phyloP scores from a whole-genome alignment of 192 early-diverging fungal species.

The Coemansia aciculifera region DNA sequence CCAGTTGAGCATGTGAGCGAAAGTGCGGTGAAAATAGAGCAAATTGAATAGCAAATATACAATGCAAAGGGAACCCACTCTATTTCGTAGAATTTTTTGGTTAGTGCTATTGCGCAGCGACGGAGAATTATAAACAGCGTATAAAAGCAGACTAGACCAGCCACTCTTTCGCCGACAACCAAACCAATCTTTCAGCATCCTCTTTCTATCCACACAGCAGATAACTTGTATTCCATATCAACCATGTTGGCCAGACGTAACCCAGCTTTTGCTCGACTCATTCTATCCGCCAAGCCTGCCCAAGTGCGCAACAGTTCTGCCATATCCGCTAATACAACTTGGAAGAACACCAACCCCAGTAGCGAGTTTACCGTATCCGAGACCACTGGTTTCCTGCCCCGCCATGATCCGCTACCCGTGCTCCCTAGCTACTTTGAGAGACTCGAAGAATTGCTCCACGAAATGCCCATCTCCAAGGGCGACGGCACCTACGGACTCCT shows the following conservation, averaged over 20 bases:
- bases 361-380: slow-evolving; percentile 55
- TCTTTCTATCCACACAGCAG: not conserved
- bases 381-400: slow-evolving; percentile 59
- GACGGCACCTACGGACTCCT: slow-evolving; percentile 77
- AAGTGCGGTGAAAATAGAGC: not conserved
- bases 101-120: not conserved
- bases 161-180: not conserved
- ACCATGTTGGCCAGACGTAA: slow-evolving; percentile 6
- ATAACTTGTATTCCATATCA: not conserved
- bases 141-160: not conserved
- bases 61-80: not conserved
- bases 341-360: slow-evolving; percentile 29
- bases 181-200: not conserved
- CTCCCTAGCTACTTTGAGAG: slow-evolving; percentile 70
- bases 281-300: not conserved
- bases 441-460: slow-evolving; percentile 70
- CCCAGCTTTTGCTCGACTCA: not conserved
- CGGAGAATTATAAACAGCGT: not conserved
- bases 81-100: slow-evolving; percentile 2
- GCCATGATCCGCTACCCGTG: slow-evolving; percentile 65
- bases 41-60: not conserved
- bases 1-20: not conserved
- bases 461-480: slow-evolving; percentile 71
- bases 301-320: not conserved
- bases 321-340: not conserved